These are phyloP conservation scores for Trypanosoma cruzi DNA, from an alignment of 208 protist species.

Conservation along the genomic window DNA sequence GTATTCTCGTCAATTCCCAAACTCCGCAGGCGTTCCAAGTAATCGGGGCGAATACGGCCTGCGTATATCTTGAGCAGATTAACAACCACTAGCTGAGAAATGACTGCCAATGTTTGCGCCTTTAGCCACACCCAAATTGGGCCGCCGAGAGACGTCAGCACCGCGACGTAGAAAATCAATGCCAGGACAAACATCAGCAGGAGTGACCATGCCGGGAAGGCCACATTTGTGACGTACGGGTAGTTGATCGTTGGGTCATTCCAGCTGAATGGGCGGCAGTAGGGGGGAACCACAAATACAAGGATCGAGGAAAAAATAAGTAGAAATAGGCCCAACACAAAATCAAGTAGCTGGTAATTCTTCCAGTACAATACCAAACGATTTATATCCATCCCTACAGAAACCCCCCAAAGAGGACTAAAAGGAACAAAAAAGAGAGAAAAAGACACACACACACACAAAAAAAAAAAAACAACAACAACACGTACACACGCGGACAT, in stretches of 20 bases:
- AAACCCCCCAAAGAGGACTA: constrained; percentile 5
- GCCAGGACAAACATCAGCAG: constrained; percentile 47
- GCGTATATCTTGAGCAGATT: constrained; percentile 74
- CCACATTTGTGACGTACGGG: constrained; percentile 38
- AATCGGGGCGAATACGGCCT: constrained; percentile 94
- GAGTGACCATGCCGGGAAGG: constrained; percentile 52
- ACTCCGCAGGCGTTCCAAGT: constrained; percentile 51
- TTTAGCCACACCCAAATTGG: constrained; percentile 62
- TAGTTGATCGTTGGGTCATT: constrained; percentile 68
- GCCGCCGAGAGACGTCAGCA: constrained; percentile 28
- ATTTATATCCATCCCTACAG: not conserved
- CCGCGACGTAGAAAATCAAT: constrained; percentile 21
- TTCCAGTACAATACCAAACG: constrained; percentile 14
- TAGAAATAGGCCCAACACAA: constrained; percentile 24
- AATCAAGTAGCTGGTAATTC: constrained; percentile 61
- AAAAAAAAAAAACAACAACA: no score
- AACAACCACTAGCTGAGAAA: constrained; percentile 39
- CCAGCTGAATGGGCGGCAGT: constrained; percentile 80
- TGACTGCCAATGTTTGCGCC: constrained; percentile 48
- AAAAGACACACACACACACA: constrained; percentile 3
- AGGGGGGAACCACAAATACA: not conserved
- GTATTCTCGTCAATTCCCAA: constrained; percentile 50
- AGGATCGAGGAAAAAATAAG: constrained; percentile 28
- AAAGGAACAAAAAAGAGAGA: constrained; percentile 21
- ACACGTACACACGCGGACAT: not conserved